Evolutionary conservation across 805 yeast genomes (phyloP), one percentile per base, ranked within the genome.

Genomic region (Yarrowia deformans): DNA sequence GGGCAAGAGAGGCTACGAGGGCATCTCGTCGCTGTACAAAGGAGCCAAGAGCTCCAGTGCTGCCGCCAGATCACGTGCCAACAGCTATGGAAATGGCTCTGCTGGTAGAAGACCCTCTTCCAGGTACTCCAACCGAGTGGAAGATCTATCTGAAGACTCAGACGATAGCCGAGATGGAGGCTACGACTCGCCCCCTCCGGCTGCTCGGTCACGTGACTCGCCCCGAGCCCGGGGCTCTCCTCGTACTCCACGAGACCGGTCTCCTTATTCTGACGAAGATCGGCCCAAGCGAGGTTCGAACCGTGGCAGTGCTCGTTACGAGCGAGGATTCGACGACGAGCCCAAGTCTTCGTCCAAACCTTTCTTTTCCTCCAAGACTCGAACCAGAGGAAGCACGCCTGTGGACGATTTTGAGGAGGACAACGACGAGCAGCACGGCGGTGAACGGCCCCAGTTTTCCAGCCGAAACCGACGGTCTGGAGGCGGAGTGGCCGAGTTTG

Each of bases 111-210:
- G 48, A 46, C 19, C 29, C 5, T 16, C 67, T 8, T 39, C 52
- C 29, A 54, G 56, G 8, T 63, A 63, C 68, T 63, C 68, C 45
- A 63, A 23, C 39, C 55, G 68, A 19, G 56, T 63, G 4, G 68
- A 63, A 14, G 68, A 63, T 23, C 9, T 63, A 48, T 48, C 56
- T 8, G 68, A 63, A 8, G 68, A 63, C 39, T 35, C 45, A 3
- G 68, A 63, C 23, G 68, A 63, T 12, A 34, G 42, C 40, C 10
- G 52, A 23, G 49, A 34, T 9, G 32, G 43, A 7, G 42, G 56
- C n/a, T 50, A 52, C 43, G 45, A 23, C 8, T 37, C 56, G 23
- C 56, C 56, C 9, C 56, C 56, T 8, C 54, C 56, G 4, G 37
- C 37, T 3, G 37, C 37, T 3, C 40, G 56, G 10, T n/a, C 56